Base-by-base conservation (phyloP, 202 grass and related monocot species). In the Saccharum hybrid region DNA sequence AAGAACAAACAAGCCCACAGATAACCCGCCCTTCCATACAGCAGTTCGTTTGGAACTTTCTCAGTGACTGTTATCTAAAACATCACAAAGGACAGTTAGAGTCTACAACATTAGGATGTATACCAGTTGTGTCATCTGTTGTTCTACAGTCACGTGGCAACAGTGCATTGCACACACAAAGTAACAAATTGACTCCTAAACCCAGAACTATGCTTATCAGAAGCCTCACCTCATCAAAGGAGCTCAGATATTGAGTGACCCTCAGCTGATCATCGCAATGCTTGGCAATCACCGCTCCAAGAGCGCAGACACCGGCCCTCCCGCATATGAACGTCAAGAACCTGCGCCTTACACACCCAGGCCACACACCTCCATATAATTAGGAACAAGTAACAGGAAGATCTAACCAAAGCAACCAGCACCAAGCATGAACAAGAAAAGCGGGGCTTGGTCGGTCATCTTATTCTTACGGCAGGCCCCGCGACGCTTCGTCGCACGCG, bases 1-100 rank as follows among this genome's bases (percentile, higher is more conserved):
- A 98, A 80, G 83, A 98, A 98, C 78, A 87, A 90, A 64, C 96
- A 98, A 82, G 96, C 91, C 96, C 93, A 98, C 40, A 98, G 73
- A 88, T 96, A 98, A 10, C 96, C 96, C 14, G 89, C 89, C 87
- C 91, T 94, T 87, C 96, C 93, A 74, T 96, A 95, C 10, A 98
- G 43, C 45, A 98, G 66, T 68, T 98, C 96, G 43, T 96, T 92
- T 74, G 89, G 96, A 75, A 95, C 88, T 59, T 92, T 88, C 46
- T 83, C 76, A 40, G 81, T 83, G 82, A 96, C 19, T 8, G n/a
- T 93, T 84, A 98, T 96, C 96, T 96, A 87, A 62, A 87, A 63
- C 69, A 80, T 57, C 12, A 57, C 22, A 80, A 71, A 48, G 14
- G 34, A 65, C 30, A 56, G 52, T 8, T 63, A 5, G 9, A 70